Base-by-base conservation (phyloP, 768 basidiomycete genomes). In the Phylloporus sp. region DNA sequence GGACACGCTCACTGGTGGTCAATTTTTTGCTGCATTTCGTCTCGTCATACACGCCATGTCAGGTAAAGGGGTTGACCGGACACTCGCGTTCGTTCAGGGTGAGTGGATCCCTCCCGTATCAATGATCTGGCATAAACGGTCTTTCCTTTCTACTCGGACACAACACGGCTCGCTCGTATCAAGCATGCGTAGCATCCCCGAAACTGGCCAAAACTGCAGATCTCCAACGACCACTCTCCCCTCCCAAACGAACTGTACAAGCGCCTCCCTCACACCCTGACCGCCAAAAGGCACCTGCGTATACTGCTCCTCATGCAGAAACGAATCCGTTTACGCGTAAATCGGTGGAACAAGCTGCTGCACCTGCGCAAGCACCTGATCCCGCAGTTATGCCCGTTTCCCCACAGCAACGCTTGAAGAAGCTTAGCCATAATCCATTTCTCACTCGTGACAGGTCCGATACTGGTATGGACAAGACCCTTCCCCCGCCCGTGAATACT, bases 21-120 rank as follows among this genome's bases (percentile, higher is more conserved):
- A 91, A 59, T 88, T 91, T 63, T 91, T 91, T 59, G 88, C 88
- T 8, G 82, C 78, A 0, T 70, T 89, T 22, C 71, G 89, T 35
- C 79, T 91, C 3, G 78, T 85, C 1, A 65, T 80, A 7, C 88
- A 91, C 49, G 79, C 73, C 31, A 76, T 80, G 59, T 60, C 60
- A n/a, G 86, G 87, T 11, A 80, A 78, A 51, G 76, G 80, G 8
- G 67, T 87, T 2, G 87, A 91, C 52, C 72, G 81, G 39, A 72
- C 73, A 7, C 75, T 91, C 26, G 87, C 85, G 0, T 91, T 91
- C 56, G 77, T 85, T 2, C 89, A 91, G 74, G 83, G 89, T 88
- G 57, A 53, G 80, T 48, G 7, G 7, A 3, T 40, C 27, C 32
- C n/a, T 52, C 23, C 16, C 22, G 27, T 23, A 12, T 18, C 39